Percentiles rank a stretch among this genome's conserved stretches.
These are phyloP conservation scores for Aspergillus calidoustus DNA, from an alignment of 2,329 filamentous ascomycete genomes.

Conservation along the genomic window DNA sequence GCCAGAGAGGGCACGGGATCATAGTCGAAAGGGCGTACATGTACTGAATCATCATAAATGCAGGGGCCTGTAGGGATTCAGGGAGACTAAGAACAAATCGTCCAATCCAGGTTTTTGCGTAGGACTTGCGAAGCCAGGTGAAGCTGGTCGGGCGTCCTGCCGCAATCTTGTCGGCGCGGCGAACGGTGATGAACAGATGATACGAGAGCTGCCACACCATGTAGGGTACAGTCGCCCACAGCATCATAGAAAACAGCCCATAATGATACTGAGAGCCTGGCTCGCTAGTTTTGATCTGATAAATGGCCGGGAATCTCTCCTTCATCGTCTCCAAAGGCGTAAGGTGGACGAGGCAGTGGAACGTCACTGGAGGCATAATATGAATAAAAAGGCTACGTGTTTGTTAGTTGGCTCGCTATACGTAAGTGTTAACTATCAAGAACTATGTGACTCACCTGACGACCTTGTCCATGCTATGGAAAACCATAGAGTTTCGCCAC, in stretches of 20 bases:
- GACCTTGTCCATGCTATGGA: conserved; percentile 98
- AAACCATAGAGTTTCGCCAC: conserved; percentile 98
- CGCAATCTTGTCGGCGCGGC: conserved; percentile 92
- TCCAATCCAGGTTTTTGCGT: conserved; percentile 87
- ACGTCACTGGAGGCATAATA: conserved; percentile 94
- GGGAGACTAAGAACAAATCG: conserved; percentile 82
- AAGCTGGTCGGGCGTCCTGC: conserved; percentile 95
- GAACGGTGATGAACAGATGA: conserved; percentile 93
- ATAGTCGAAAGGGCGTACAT: conserved; percentile 88
- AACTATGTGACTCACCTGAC: conserved; percentile 63
- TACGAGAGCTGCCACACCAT: conserved; percentile 90
- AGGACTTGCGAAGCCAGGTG: conserved; percentile 93
- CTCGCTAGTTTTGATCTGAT: conserved; percentile 71
- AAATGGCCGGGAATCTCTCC: conserved; percentile 80
- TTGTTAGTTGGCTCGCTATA: conserved; percentile 4
- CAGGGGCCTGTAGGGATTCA: conserved; percentile 74
- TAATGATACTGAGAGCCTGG: conserved; percentile 81
- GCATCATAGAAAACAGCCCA: conserved; percentile 79
- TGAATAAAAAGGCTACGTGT: conserved; percentile 83
- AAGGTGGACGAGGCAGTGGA: conserved; percentile 91
- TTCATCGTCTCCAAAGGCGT: conserved; percentile 68
- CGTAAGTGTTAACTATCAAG: not conserved
- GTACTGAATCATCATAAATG: conserved; percentile 98
- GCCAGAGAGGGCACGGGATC: conserved; percentile 93
- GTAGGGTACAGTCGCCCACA: conserved; percentile 94